Evolutionary conservation across 129 eudicot species (phyloP), one percentile per base, ranked within the genome.

Genomic region (Silybum marianum): DNA sequence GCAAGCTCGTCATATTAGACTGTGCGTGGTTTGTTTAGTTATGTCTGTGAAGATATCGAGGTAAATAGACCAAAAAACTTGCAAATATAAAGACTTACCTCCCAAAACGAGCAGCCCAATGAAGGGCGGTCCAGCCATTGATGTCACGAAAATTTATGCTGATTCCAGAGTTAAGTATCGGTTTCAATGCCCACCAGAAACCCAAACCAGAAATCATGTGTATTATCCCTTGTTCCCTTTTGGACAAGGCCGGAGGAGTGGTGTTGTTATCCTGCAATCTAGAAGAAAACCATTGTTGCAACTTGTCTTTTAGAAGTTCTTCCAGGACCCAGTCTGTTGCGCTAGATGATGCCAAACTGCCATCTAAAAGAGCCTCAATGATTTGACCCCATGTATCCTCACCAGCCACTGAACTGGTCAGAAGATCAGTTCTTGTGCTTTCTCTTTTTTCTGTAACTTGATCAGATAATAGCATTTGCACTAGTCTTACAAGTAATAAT

Each of bases 91-190:
- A 54, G 39, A 21, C 68, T 11, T 88, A 95, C 99, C 99, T 93
- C 80, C 99, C 99, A 86, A 90, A 95, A 72, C 88, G 94, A 69
- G 98, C 97, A 71, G 99, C 99, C 99, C 99, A 96, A 72, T 96
- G 99, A 80, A 96, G 99, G 25, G 99, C 97, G 44, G 98, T 93
- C 93, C 97, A 90, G 80, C 99, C 99, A 73, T 88, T 93, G 13
- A 77, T 79, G 78, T 96, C 99, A 28, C 99, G 98, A 38, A 90
- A 96, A 79, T 96, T 87, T 19, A 93, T 71, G 14, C 88, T 84
- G 39, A 96, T 91, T 74, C 99, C 98, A 78, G 85, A 81, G 48
- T 78, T 81, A 60, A 96, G 91, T 81, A 96, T 82, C 77, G 93
- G 97, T 18, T 76, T 88, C 86, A 96, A 85, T 62, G 99, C 99